These are phyloP conservation scores for Trichoderma virens DNA, from an alignment of 495 filamentous ascomycete species.

Conservation along the genomic window DNA sequence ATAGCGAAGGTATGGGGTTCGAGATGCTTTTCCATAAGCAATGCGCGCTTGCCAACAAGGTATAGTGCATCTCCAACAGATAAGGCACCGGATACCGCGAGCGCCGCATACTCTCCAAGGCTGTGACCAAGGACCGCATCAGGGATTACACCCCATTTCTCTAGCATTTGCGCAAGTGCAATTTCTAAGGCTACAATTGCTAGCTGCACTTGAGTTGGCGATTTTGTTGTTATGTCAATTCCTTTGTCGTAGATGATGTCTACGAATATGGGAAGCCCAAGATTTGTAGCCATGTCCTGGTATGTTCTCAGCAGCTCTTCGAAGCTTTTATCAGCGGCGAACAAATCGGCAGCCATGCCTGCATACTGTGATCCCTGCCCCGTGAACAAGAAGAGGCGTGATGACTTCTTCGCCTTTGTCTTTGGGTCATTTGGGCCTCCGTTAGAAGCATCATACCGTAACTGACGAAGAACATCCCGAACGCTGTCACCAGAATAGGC, in stretches of 20 bases:
- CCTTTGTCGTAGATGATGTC: constrained; percentile 58
- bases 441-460: background rate
- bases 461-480: constrained; percentile 26
- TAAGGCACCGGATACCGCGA: constrained; percentile 72
- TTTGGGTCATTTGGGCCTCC: too few species aligned
- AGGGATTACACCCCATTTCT: constrained; percentile 67
- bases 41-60: constrained; percentile 69
- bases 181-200: constrained; percentile 75
- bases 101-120: constrained; percentile 78
- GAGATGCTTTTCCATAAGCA: constrained; percentile 66
- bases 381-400: constrained; percentile 57
- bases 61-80: constrained; percentile 72
- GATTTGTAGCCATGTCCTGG: constrained; percentile 56
- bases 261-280: constrained; percentile 62
- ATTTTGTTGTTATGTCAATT: constrained; percentile 48
- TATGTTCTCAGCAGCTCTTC: constrained; percentile 61
- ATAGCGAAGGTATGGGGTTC: constrained; percentile 62
- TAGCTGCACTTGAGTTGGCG: constrained; percentile 70
- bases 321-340: constrained; percentile 56
- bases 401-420: too few species aligned
- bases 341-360: constrained; percentile 67
- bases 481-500: constrained; percentile 48
- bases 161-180: constrained; percentile 74
- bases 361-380: constrained; percentile 61
- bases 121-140: constrained; percentile 80